phyloP scores from a whole-genome alignment of 2,329 filamentous ascomycete species.

The Claviceps quebecensis region DNA sequence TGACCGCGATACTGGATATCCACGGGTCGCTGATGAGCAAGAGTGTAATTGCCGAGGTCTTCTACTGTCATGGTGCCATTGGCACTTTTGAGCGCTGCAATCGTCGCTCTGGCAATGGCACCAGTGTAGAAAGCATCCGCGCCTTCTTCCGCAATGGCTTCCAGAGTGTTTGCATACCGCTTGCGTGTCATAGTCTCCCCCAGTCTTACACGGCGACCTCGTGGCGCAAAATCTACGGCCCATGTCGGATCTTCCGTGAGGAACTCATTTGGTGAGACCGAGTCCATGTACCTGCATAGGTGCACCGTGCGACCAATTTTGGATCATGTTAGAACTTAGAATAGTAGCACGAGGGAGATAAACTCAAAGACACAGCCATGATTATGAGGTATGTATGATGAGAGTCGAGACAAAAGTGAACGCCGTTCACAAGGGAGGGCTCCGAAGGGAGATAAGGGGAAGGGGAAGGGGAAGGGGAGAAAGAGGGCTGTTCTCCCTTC shows the following conservation, averaged over 20 bases:
- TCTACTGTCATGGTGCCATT: conserved; percentile 66
- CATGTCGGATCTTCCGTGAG: conserved; percentile 57
- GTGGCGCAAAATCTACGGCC: conserved; percentile 74
- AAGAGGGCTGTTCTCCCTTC: neutral
- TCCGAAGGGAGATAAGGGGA: neutral
- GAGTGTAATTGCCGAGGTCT: conserved; percentile 59
- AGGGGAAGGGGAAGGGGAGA: neutral
- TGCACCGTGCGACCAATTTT: neutral
- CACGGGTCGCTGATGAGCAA: conserved; percentile 47
- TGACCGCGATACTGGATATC: conserved; percentile 54
- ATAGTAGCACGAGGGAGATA: neutral
- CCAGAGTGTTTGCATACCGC: conserved; percentile 60
- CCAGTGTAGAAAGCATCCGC: conserved; percentile 57
- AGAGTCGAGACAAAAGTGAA: neutral
- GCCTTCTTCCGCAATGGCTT: conserved; percentile 52
- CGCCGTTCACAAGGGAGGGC: neutral
- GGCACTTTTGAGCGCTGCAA: conserved; percentile 45
- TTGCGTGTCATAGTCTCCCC: conserved; percentile 65
- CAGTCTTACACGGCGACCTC: conserved; percentile 48
- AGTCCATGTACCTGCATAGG: conserved; percentile 40
- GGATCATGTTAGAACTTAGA: neutral
- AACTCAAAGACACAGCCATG: neutral
- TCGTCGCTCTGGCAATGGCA: conserved; percentile 53
- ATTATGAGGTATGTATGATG: no score
- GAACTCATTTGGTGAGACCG: conserved; percentile 39